Percentiles rank a stretch among this genome's conserved stretches.
phyloP scores from a whole-genome alignment of 2,329 filamentous ascomycete genomes.

The Ophiosphaerella korrae region DNA sequence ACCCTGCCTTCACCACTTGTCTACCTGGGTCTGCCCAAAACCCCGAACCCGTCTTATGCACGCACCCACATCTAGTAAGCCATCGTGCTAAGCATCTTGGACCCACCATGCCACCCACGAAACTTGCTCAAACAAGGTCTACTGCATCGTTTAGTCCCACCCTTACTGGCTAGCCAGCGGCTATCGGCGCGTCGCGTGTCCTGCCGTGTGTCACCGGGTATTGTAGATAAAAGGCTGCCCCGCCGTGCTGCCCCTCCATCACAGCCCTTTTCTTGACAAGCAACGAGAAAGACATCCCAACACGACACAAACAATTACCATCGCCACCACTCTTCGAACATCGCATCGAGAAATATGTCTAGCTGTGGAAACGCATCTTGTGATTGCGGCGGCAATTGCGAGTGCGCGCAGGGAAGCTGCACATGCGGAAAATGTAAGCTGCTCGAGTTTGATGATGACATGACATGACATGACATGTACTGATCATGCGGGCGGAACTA shows the following conservation, averaged over 20 bases:
- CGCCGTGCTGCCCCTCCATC: background rate
- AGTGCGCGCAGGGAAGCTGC: conserved; percentile 36
- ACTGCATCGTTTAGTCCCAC: background rate
- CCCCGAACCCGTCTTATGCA: background rate
- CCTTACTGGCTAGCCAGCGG: background rate
- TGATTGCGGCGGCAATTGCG: conserved; percentile 33
- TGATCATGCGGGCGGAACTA: too few relatives aligned
- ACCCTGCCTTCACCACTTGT: background rate
- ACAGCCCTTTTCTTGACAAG: background rate
- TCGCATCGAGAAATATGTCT: conserved; percentile 28
- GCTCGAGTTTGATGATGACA: too few relatives aligned
- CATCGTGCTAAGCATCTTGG: background rate
- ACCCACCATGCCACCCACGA: conserved; percentile 7
- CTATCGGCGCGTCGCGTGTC: background rate
- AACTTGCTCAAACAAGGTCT: conserved; percentile 26
- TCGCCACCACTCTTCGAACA: background rate
- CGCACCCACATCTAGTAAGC: background rate
- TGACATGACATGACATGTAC: too few relatives aligned
- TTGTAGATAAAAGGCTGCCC: background rate
- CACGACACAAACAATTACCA: background rate
- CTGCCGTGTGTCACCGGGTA: background rate
- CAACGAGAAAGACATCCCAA: too few relatives aligned
- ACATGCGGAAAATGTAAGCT: conserved; percentile 33
- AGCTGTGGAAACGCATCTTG: conserved; percentile 37
- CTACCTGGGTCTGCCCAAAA: too few relatives aligned